phyloP scores from a whole-genome alignment of 768 basidiomycete species.

The Tricholoma matsutake region DNA sequence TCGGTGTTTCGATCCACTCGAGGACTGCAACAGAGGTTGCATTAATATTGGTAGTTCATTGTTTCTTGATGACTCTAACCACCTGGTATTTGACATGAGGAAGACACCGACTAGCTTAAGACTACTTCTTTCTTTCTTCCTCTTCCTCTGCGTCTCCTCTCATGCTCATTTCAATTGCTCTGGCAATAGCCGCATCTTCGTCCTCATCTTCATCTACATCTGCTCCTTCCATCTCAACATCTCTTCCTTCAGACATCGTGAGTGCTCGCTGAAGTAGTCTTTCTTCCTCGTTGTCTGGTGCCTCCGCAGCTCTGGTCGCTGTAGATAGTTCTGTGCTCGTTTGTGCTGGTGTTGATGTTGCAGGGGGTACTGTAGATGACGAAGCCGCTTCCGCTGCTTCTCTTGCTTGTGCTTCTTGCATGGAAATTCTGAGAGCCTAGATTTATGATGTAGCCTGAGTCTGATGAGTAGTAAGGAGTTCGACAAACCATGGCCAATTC shows the following conservation, averaged over 20 bases:
- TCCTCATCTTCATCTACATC: constrained; percentile 64
- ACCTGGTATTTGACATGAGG: not conserved
- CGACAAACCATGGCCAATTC: constrained; percentile 88
- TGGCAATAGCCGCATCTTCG: constrained; percentile 87
- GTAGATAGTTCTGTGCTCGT: constrained; percentile 23
- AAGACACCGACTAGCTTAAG: not conserved
- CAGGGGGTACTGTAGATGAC: constrained; percentile 21
- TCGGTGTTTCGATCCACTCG: not conserved
- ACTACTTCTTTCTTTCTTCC: constrained; percentile 29
- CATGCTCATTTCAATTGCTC: constrained; percentile 95
- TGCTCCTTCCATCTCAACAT: constrained; percentile 41
- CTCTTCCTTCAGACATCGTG: constrained; percentile 63
- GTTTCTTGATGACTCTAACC: too few species aligned
- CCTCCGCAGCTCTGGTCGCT: constrained; percentile 34
- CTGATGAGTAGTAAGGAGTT: not conserved
- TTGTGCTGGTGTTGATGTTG: constrained; percentile 28
- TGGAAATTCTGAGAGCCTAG: constrained; percentile 94
- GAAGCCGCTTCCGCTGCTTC: constrained; percentile 51
- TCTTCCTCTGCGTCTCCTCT: constrained; percentile 53
- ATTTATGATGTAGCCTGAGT: not conserved
- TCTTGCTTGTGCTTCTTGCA: constrained; percentile 91
- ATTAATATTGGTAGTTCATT: too few species aligned
- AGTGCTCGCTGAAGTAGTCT: constrained; percentile 73
- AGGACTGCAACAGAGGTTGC: too few species aligned
- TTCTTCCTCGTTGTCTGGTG: constrained; percentile 74